Evolutionary conservation across 2,329 filamentous ascomycete species (phyloP).

Genomic region (Bisporella sp.): DNA sequence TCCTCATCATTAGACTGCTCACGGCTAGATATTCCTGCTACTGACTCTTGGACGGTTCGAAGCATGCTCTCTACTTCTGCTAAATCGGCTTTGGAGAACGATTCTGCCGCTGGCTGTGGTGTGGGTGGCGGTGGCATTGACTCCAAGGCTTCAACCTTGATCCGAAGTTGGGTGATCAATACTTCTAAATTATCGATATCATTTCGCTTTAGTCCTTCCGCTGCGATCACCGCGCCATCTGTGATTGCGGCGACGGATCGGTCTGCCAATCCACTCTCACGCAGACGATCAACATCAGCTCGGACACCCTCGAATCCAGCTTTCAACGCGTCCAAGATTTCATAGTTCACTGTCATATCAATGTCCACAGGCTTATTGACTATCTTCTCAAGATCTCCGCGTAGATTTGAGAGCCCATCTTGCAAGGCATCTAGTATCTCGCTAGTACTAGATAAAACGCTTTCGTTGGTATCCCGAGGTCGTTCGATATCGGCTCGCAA

Average conservation of each 20-base stretch:
- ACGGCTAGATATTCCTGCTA: slow-evolving; percentile 44
- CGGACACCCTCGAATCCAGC: slow-evolving; percentile 71
- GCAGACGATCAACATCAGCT: slow-evolving; percentile 70
- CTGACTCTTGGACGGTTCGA: slow-evolving; percentile 48
- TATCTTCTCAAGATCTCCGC: slow-evolving; percentile 69
- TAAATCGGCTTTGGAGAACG: slow-evolving; percentile 47
- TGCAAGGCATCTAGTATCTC: slow-evolving; percentile 87
- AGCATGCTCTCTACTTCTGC: slow-evolving; percentile 47
- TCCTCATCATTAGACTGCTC: slow-evolving; percentile 33
- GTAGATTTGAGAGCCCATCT: slow-evolving; percentile 74
- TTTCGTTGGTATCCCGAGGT: slow-evolving; percentile 22
- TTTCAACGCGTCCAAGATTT: slow-evolving; percentile 83
- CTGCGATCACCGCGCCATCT: slow-evolving; percentile 42
- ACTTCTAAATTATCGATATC: slow-evolving; percentile 83
- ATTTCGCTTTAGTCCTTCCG: slow-evolving; percentile 53
- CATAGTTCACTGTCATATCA: slow-evolving; percentile 79
- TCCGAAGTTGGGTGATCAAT: slow-evolving; percentile 72
- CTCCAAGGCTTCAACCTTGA: slow-evolving; percentile 77
- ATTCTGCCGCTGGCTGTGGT: slow-evolving; percentile 32
- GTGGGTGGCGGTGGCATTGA: slow-evolving; percentile 37
- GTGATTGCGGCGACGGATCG: slow-evolving; percentile 44
- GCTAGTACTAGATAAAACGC: slow-evolving; percentile 54
- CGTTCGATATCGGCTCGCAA: slow-evolving; percentile 67
- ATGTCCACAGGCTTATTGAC: slow-evolving; percentile 74
- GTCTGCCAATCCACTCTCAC: slow-evolving; percentile 44